Percentiles rank a stretch among this genome's conserved stretches.
Conservation (phyloP, 2,329 filamentous ascomycete species). For the Tolypocladium pustulatum region DNA sequence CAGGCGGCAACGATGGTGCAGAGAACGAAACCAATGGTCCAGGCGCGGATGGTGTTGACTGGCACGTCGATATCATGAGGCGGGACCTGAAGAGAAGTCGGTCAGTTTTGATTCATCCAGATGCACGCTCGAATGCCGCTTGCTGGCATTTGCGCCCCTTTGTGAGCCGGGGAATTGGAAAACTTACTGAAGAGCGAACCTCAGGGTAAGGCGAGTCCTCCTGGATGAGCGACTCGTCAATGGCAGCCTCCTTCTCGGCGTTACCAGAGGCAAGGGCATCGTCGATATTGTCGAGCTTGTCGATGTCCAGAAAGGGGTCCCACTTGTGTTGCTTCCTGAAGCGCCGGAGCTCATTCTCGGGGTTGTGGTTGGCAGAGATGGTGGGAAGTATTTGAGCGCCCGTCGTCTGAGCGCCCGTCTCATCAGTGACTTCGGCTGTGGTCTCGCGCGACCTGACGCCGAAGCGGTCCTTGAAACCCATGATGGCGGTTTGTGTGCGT, state of each 20-base stretch:
- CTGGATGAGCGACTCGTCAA: slow-evolving; percentile 35
- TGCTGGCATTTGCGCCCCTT: neutral
- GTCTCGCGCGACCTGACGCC: slow-evolving; percentile 7
- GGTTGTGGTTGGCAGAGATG: slow-evolving; percentile 5
- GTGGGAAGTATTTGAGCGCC: slow-evolving; percentile 10
- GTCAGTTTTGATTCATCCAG: neutral
- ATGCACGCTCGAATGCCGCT: neutral
- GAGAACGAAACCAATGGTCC: slow-evolving; percentile 45
- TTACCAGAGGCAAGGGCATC: slow-evolving; percentile 32
- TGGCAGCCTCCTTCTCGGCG: slow-evolving; percentile 30
- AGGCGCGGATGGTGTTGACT: slow-evolving; percentile 48
- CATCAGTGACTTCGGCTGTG: slow-evolving; percentile 6
- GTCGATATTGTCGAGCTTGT: slow-evolving; percentile 41
- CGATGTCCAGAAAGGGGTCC: slow-evolving; percentile 45
- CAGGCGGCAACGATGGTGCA: slow-evolving; percentile 47
- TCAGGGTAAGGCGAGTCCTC: slow-evolving; percentile 35
- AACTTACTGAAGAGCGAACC: slow-evolving; percentile 14
- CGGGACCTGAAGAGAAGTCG: slow-evolving; percentile 9
- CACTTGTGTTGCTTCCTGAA: slow-evolving; percentile 42
- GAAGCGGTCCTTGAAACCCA: slow-evolving; percentile 12
- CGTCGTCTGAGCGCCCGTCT: slow-evolving; percentile 4
- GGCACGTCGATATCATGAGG: slow-evolving; percentile 42
- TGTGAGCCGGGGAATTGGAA: neutral
- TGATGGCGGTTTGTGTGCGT: slow-evolving; percentile 3
- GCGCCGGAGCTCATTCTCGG: slow-evolving; percentile 22